These are phyloP conservation scores for Elongisporangium anandrum DNA, from an alignment of 352 stramenopile species.

Conservation along the genomic window DNA sequence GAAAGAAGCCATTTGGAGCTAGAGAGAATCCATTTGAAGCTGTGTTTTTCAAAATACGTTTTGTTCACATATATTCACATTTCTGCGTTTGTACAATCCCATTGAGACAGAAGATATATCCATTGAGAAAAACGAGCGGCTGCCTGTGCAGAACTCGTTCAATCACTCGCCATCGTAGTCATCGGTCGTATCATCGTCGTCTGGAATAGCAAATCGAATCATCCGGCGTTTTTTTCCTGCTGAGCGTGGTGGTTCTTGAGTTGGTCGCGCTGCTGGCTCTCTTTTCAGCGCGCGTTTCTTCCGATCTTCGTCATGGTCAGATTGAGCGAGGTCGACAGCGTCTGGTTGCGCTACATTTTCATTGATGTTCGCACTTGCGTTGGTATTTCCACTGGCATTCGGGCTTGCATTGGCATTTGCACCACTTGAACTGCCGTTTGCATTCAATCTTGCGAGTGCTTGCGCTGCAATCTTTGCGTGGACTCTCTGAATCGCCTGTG, in stretches of 20 bases:
- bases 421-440: not conserved
- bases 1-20: not conserved
- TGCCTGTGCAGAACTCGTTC: not conserved
- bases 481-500: conserved; percentile 1
- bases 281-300: not conserved
- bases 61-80: not conserved
- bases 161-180: not conserved
- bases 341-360: not conserved
- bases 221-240: not conserved
- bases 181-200: not conserved
- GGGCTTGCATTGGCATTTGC: no score
- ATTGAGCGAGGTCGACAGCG: not conserved
- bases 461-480: not conserved
- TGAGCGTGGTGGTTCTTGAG: not conserved
- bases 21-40: not conserved
- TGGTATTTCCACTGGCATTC: no score
- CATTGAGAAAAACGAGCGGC: not conserved
- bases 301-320: not conserved
- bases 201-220: not conserved
- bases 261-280: not conserved
- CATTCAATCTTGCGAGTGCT: not conserved
- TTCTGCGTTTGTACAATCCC: not conserved
- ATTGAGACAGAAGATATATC: not conserved
- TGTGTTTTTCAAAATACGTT: not conserved
- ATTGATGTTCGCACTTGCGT: not conserved